phyloP scores from a whole-genome alignment of 2,329 filamentous ascomycete genomes.

The Apiospora marii region DNA sequence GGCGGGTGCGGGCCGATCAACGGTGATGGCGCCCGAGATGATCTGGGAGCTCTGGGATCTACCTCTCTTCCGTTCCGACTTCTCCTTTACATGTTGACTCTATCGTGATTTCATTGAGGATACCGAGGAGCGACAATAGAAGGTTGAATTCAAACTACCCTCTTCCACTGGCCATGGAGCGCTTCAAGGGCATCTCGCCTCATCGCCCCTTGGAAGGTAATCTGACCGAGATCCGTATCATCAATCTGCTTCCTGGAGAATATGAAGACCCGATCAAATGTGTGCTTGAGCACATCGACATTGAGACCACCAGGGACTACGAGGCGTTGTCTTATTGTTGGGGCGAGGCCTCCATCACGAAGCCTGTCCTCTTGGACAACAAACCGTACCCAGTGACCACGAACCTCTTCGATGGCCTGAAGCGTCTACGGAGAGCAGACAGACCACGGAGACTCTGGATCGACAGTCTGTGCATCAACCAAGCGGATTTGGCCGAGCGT shows the following conservation, averaged over 20 bases:
- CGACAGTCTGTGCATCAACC: constrained; percentile 35
- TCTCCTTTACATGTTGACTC: background rate
- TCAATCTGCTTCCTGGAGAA: constrained; percentile 27
- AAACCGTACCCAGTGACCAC: constrained; percentile 30
- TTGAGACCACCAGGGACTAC: constrained; percentile 27
- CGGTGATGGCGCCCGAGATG: background rate
- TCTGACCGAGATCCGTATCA: constrained; percentile 28
- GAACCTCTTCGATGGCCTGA: constrained; percentile 28
- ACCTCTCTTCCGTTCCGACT: background rate
- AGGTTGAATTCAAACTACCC: background rate
- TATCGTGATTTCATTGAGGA: background rate
- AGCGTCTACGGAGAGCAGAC: constrained; percentile 28
- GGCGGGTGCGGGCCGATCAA: constrained; percentile 4
- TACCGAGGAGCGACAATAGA: background rate
- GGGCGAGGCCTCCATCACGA: constrained; percentile 31
- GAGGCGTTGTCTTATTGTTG: constrained; percentile 34
- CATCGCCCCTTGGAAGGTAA: constrained; percentile 28
- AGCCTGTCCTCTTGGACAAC: constrained; percentile 29
- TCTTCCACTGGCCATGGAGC: constrained; percentile 28
- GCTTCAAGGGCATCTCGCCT: constrained; percentile 30
- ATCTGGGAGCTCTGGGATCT: background rate
- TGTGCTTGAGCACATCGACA: constrained; percentile 28
- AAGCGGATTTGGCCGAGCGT: constrained; percentile 28
- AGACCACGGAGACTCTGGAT: constrained; percentile 32
- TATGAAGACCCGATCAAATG: constrained; percentile 31